Conservation (phyloP, 345 rosid species). For the Clausena lansium region DNA sequence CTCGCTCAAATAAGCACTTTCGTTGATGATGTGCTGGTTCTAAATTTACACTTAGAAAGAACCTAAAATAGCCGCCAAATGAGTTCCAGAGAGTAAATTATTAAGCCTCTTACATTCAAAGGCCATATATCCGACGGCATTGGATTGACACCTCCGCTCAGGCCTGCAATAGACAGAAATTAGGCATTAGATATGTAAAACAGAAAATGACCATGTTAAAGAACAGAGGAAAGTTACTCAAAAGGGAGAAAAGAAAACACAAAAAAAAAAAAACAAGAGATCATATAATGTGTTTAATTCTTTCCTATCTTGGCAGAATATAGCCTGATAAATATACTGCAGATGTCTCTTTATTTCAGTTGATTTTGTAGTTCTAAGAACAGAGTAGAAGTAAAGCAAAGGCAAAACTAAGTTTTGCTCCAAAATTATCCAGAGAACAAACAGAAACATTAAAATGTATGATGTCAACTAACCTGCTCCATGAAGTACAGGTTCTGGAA, state of each 20-base stretch:
- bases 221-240: not conserved
- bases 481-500: slow-evolving; percentile 6
- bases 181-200: not conserved
- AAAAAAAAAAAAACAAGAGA: not conserved
- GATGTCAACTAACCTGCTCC: slow-evolving; percentile 17
- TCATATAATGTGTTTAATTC: not conserved
- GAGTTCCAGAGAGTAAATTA: not conserved
- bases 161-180: slow-evolving; percentile 16
- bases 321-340: not conserved
- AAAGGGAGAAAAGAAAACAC: not conserved
- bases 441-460: not conserved
- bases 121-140: slow-evolving; percentile 10
- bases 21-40: not conserved
- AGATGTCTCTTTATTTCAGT: not conserved
- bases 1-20: not conserved
- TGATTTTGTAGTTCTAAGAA: not conserved
- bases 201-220: slow-evolving; percentile 1
- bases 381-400: not conserved
- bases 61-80: not conserved
- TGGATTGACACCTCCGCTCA: slow-evolving; percentile 8
- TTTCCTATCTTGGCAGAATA: not conserved
- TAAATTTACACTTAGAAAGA: not conserved
- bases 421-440: not conserved
- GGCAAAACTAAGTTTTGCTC: not conserved
- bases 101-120: slow-evolving; percentile 18